phyloP scores from a whole-genome alignment of 2,329 filamentous ascomycete species.

The Claviceps digitariae region DNA sequence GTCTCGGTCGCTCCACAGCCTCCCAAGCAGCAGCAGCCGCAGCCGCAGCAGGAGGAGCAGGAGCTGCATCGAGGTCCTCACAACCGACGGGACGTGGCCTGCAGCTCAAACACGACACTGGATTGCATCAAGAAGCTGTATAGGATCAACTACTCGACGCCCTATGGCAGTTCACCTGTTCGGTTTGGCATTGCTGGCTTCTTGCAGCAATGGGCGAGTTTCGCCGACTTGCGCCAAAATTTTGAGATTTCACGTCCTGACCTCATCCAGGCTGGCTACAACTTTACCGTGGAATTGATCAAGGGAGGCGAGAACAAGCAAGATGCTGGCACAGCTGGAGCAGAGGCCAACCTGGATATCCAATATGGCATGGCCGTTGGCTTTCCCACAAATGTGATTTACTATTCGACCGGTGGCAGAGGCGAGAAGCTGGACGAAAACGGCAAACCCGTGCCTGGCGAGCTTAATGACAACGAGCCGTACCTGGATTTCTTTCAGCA shows the following conservation, averaged over 20 bases:
- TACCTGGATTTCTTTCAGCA: constrained; percentile 41
- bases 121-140: constrained; percentile 31
- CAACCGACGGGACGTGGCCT: not conserved
- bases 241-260: constrained; percentile 22
- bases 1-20: constrained; percentile 7
- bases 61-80: not conserved
- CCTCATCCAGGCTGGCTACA: constrained; percentile 22
- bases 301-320: constrained; percentile 33
- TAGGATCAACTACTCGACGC: constrained; percentile 26
- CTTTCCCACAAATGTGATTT: constrained; percentile 30
- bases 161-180: constrained; percentile 18
- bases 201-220: constrained; percentile 33
- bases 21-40: not conserved
- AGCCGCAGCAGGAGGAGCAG: no score
- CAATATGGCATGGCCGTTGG: constrained; percentile 33
- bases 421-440: constrained; percentile 26
- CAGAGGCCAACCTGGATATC: constrained; percentile 34
- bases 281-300: constrained; percentile 26
- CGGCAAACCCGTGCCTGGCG: constrained; percentile 19
- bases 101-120: constrained; percentile 19
- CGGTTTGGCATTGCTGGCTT: constrained; percentile 35
- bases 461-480: constrained; percentile 36
- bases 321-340: constrained; percentile 20
- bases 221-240: constrained; percentile 27
- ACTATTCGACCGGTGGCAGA: constrained; percentile 31